A percentile compares a stretch with the other conserved stretches of the same genome.
These are phyloP conservation scores for Amaranthus cruentus DNA, from an alignment of 148 eudicot genomes.

Conservation along the genomic window DNA sequence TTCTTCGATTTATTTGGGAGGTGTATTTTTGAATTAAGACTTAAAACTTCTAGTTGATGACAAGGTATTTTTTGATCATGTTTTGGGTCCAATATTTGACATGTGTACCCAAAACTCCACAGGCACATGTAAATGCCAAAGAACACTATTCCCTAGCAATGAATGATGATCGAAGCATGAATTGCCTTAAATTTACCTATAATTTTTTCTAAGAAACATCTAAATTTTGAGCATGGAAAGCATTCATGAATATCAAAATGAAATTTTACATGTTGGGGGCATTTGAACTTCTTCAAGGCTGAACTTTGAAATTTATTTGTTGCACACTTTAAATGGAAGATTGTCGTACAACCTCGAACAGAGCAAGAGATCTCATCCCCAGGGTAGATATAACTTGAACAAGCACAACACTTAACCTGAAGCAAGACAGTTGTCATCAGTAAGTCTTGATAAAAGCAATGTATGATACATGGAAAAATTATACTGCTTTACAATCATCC, in stretches of 20 bases:
- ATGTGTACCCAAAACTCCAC: no score
- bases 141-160: no score
- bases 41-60: no score
- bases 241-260: neutral
- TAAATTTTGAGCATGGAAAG: neutral
- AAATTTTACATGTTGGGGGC: constrained; percentile 80
- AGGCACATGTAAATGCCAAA: no score
- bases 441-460: neutral
- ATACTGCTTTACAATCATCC: neutral
- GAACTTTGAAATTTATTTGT: constrained; percentile 34
- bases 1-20: no score
- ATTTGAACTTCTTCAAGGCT: constrained; percentile 50
- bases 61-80: no score
- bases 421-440: constrained; percentile 9
- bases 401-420: constrained; percentile 64
- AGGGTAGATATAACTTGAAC: constrained; percentile 46
- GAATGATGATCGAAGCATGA: no score
- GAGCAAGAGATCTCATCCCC: constrained; percentile 63
- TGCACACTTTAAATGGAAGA: constrained; percentile 62
- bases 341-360: constrained; percentile 51
- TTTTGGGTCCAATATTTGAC: no score
- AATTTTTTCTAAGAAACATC: no score
- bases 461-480: neutral
- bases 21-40: no score
- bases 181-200: no score